Evolutionary conservation across 164 flowering plant species (phyloP), one percentile per base, ranked within the genome.

Genomic region (Kalanchoe fedtschenkoi): DNA sequence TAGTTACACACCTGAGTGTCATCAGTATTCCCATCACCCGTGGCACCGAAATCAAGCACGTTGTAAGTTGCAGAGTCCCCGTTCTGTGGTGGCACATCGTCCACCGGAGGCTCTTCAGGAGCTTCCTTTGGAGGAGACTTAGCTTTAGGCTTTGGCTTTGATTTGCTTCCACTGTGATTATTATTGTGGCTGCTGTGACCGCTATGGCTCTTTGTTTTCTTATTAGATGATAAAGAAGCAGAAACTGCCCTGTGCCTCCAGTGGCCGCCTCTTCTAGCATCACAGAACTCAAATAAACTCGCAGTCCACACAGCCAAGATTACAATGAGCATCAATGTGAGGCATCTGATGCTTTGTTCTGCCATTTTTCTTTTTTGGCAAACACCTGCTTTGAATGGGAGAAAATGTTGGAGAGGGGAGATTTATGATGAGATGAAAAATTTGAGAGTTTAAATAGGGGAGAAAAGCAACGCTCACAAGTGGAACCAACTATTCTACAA

Each of bases 1-100:
- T 3, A 34, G 11, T 37, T 19, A 61, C 17, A 72, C 68, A 92
- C 98, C 95, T 93, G 80, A 7, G 98, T 93, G 55, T 89, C 97
- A 66, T 93, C 98, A 1, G 77, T 72, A 2, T 13, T 69, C n/a
- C 98, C 98, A 65, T 93, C 83, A 4, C 97, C 98, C 67, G 81
- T 85, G 13, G 98, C 98, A 7, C 97, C 98, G 70, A 81, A 93
- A 71, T 82, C 74, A 24, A 83, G 43, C 62, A 93, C 98, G 63
- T 82, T 63, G 53, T 78, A 86, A 5, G 58, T 62, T 21, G 74
- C 53, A 16, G 63, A 28, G n/a, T 44, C 65, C 16, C 62, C 63
- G 13, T 33, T 63, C 61, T 58, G 65, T 22, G 72, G 17, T 11
- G 78, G 72, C 19, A 21, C 42, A 28, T 39, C 65, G 6, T 62